These are phyloP conservation scores for Solanum chacoense DNA, from an alignment of 305 asterid genomes.

Conservation along the genomic window DNA sequence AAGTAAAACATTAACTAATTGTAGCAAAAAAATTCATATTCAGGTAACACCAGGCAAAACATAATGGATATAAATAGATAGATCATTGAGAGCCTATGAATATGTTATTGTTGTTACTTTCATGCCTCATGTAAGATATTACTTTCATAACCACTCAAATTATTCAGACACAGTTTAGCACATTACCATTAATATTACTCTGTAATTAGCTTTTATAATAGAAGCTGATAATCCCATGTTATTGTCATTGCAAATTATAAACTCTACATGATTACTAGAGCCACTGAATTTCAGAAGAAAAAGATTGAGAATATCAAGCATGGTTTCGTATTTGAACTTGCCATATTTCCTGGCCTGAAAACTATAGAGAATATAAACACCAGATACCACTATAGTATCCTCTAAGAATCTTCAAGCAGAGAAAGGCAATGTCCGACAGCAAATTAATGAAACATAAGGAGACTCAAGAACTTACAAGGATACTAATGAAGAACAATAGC, in stretches of 20 bases:
- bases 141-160: not conserved
- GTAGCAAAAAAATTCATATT: not conserved
- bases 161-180: not conserved
- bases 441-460: not conserved
- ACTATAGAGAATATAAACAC: not conserved
- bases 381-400: not conserved
- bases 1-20: not conserved
- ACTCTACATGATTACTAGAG: not conserved
- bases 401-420: not conserved
- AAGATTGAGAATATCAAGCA: not conserved
- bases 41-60: not conserved
- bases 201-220: not conserved
- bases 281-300: not conserved
- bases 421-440: not conserved
- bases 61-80: not conserved
- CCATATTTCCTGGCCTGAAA: not conserved
- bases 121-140: not conserved
- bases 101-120: not conserved
- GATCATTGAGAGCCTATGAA: not conserved
- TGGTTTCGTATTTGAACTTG: not conserved
- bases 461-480: constrained; percentile 47
- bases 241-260: not conserved
- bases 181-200: not conserved
- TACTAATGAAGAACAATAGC: constrained; percentile 43
- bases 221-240: not conserved